phyloP scores from a whole-genome alignment of 176 grass and related monocot genomes.

The Eragrostis nindensis region DNA sequence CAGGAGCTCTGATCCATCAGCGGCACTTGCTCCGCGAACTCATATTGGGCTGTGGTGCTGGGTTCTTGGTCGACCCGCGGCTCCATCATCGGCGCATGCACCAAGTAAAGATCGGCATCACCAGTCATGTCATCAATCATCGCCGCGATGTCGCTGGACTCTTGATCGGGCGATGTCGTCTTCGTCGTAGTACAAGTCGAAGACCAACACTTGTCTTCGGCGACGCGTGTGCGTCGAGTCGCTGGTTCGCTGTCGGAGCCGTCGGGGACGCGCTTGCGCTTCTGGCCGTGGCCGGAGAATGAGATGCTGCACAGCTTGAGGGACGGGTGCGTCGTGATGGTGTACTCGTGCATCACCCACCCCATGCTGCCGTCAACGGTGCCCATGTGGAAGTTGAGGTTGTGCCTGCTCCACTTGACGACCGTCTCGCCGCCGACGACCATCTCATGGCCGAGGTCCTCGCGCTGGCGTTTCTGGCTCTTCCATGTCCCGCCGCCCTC shows the following conservation, averaged over 20 bases:
- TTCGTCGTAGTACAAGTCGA: too few species aligned
- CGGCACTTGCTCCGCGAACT: neutral
- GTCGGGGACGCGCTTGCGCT: slow-evolving; percentile 9
- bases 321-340: neutral
- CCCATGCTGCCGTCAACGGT: slow-evolving; percentile 9
- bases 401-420: neutral
- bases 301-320: neutral
- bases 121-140: too few species aligned
- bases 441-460: neutral
- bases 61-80: too few species aligned
- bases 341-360: slow-evolving; percentile 47
- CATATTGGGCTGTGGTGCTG: too few species aligned
- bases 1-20: neutral
- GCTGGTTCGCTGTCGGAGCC: neutral
- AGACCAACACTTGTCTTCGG: too few species aligned
- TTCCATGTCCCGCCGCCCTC: neutral
- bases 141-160: too few species aligned
- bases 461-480: neutral
- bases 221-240: neutral
- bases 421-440: neutral
- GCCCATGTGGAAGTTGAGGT: neutral
- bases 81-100: too few species aligned
- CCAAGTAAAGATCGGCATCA: too few species aligned
- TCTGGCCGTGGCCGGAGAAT: slow-evolving; percentile 36
- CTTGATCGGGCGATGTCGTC: too few species aligned